Conservation (phyloP, 2,329 filamentous ascomycete species). For the Trichoderma pleuroti region DNA sequence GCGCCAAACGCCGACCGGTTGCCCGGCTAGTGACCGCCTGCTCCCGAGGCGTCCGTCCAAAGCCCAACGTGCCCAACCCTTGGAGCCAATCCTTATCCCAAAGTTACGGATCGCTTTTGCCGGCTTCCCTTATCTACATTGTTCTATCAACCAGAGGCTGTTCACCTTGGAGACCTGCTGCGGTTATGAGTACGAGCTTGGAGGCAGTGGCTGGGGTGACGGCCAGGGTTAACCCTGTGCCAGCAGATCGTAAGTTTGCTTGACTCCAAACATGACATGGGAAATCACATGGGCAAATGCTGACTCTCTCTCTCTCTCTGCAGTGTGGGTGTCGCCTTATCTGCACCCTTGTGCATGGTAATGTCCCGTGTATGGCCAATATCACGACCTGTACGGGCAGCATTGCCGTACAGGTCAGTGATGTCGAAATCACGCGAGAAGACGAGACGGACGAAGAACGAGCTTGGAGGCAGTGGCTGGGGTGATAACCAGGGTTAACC, state of each 20-base stretch:
- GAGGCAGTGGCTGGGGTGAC: background rate
- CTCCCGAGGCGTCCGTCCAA: too few species aligned
- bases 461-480: background rate
- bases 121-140: too few species aligned
- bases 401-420: background rate
- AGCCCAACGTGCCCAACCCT: too few species aligned
- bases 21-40: too few species aligned
- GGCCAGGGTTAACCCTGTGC: background rate
- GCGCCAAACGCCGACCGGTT: slow-evolving; percentile 47
- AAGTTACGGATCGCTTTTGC: too few species aligned
- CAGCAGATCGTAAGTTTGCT: background rate
- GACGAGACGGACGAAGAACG: background rate
- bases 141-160: too few species aligned
- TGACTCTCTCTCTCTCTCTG: background rate
- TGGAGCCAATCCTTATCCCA: too few species aligned
- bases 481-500: background rate
- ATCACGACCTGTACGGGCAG: too few species aligned
- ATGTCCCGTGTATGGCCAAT: too few species aligned
- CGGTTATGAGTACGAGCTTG: too few species aligned
- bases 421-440: background rate
- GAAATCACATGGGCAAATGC: background rate
- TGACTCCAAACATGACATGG: background rate
- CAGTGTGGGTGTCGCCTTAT: background rate
- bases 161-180: too few species aligned
- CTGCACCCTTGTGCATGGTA: background rate